Evolutionary conservation across 495 filamentous ascomycete species (phyloP), one percentile per base, ranked within the genome.

Genomic region (Pyronema omphalodes): DNA sequence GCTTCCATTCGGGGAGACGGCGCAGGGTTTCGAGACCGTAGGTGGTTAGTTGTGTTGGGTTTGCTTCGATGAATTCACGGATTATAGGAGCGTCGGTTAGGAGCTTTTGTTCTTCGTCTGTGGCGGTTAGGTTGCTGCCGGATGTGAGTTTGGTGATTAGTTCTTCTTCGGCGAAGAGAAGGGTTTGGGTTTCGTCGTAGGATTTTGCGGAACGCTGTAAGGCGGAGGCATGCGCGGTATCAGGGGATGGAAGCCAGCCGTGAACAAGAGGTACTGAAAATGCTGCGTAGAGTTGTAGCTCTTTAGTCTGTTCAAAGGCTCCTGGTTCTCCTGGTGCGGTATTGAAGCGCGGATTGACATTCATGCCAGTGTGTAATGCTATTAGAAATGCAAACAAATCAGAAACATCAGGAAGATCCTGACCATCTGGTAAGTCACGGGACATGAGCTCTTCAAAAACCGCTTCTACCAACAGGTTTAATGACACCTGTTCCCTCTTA

Each of bases 321-420:
- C 88, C 89, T 49, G 72, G 68, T n/a, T 65, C 68, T 52, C 69
- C 67, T 11, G 71, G 63, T 9, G 67, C 37, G 29, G 65, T 60
- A 18, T 86, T 74, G 53, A 93, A 85, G 14, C 83, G 81, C 37
- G 91, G 91, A 61, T 98, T 96, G 44, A 95, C 91, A 62, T 96
- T 96, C 88, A 98, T 93, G 37, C 91, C 91, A 0, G 88, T 95
- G 64, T 95, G 87, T 3, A 98, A 72, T 44, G 84, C 85, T 29
- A 88, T 76, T 7, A 98, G 73, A 64, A 98, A 96, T 14, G 74
- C 70, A 63, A 93, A 89, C 0, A 98, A 73, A 43, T 93, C 88
- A 40, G 79, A 72, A 51, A 98, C 81, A 61, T 98, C 91, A 0
- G 89, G 88, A 41, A 95, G 71, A 34, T 73, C 69, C 12, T 59